Evolutionary conservation across 345 rosid species (phyloP), one percentile per base, ranked within the genome.

Genomic region (Linum trigynum): DNA sequence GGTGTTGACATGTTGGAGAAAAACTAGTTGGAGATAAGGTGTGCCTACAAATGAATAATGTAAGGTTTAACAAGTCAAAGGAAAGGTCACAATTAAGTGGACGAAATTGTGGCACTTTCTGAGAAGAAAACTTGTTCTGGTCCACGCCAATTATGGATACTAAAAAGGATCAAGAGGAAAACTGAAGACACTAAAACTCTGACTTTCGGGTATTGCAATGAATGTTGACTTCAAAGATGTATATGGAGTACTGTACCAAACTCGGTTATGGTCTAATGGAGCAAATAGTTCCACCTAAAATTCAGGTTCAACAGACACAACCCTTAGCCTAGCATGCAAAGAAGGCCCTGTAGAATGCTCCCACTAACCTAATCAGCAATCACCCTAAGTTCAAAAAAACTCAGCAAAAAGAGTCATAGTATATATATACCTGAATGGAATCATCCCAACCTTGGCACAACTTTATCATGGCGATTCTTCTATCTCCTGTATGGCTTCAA

Each of bases 401-500:
- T 23, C 32, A 23, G 32, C 32, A 23, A 23, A 41, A 41, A 0
- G 9, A 4, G 5, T 41, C 9, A 8, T 4, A 41, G 9, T 4
- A 4, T 41, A 41, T 41, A 41, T 41, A 41, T 45, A 48, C 53
- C 53, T 48, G 53, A 48, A 48, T 23, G 53, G 11, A 15, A 48
- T 48, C 53, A 7, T 41, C 9, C 45, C 45, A 41, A 41, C 6
- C 45, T 23, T 8, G 45, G 45, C 9, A 41, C 45, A 41, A 41
- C 45, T 4, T 41, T 41, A 41, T 41, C 6, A 8, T 41, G 45
- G 45, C 45, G 9, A 57, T 55, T 35, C 17, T 4, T 60, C 83
- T 79, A 87, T 80, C 91, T 77, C 79, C 75, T 75, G 53, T 84
- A 85, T 3, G 86, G 94, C 72, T 87, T 82, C 38, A 92, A 78